Evolutionary conservation across 768 basidiomycete genomes (phyloP).

Genomic region (Kwoniella dendrophila): DNA sequence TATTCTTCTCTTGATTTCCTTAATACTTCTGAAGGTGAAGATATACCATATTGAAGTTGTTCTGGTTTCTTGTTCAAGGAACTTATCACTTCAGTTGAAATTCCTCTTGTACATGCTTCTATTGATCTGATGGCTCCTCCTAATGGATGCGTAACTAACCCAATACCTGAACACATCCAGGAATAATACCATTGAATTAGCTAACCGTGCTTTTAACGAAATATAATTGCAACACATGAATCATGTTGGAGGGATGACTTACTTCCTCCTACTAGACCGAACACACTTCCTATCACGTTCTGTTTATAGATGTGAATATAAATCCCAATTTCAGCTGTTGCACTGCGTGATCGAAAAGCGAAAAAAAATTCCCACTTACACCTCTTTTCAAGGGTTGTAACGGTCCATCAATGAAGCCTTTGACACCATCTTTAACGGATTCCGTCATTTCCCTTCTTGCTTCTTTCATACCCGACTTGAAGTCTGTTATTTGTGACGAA

Average conservation of each 20-base stretch:
- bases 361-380: slow-evolving; percentile 48
- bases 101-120: background rate
- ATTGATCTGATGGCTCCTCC: slow-evolving; percentile 1
- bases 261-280: slow-evolving; percentile 8
- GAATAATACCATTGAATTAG: background rate
- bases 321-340: background rate
- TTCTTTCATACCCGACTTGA: slow-evolving; percentile 59
- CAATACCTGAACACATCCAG: background rate
- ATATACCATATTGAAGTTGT: background rate
- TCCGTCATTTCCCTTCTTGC: background rate
- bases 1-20: background rate
- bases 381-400: slow-evolving; percentile 56
- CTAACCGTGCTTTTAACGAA: background rate
- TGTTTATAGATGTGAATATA: background rate
- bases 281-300: background rate
- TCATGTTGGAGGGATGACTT: background rate
- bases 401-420: slow-evolving; percentile 52
- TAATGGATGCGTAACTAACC: background rate
- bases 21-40: slow-evolving; percentile 8
- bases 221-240: background rate
- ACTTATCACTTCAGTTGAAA: background rate
- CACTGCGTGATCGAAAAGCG: too few species aligned
- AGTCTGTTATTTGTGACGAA: slow-evolving; percentile 24
- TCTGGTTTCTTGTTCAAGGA: background rate
- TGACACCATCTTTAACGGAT: slow-evolving; percentile 54